Conservation (phyloP, 2,329 filamentous ascomycete species). For the Hymenoscyphus infarciens region DNA sequence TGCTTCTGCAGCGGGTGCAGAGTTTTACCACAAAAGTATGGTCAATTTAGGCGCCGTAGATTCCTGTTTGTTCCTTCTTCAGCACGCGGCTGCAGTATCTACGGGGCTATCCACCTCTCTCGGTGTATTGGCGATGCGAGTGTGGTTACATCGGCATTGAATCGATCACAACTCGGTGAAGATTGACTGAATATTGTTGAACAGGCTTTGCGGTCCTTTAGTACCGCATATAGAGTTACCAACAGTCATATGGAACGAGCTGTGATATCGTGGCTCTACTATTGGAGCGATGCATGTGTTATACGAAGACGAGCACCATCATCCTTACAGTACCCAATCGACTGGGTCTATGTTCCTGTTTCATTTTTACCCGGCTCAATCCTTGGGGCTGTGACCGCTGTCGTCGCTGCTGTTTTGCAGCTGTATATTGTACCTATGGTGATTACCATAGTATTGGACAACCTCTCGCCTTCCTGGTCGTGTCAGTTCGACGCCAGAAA, state of each 20-base stretch:
- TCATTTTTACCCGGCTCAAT: background rate
- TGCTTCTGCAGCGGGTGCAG: constrained; percentile 7
- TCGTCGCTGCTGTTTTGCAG: background rate
- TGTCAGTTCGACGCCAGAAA: too few species aligned
- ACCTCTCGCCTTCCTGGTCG: background rate
- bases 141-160: constrained; percentile 7
- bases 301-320: background rate
- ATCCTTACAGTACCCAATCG: background rate
- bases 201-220: too few species aligned
- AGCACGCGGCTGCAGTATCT: background rate
- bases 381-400: background rate
- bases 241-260: too few species aligned
- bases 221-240: too few species aligned
- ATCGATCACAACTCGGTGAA: constrained; percentile 1
- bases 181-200: too few species aligned
- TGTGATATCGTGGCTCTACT: background rate
- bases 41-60: background rate
- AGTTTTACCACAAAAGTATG: background rate
- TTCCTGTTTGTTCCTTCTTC: background rate
- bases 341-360: background rate
- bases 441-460: background rate
- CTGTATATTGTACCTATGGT: background rate
- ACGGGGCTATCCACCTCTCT: background rate
- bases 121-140: background rate
- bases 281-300: background rate